Evolutionary conservation across 768 basidiomycete genomes (phyloP).

Genomic region (Kwoniella sp.): DNA sequence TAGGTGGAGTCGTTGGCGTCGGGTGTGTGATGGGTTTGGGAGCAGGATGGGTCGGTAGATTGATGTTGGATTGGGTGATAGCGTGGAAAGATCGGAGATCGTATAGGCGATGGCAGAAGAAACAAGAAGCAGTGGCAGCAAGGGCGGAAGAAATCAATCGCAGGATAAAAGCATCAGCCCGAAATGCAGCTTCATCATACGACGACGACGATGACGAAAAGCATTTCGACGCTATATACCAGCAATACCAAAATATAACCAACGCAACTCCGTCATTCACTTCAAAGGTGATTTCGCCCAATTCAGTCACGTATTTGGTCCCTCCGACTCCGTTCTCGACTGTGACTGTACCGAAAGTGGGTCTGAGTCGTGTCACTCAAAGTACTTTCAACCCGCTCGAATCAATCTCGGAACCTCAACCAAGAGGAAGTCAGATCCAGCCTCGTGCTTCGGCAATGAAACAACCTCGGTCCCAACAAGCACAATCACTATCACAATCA

Average conservation of each 20-base stretch:
- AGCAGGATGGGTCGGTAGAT: constrained; percentile 38
- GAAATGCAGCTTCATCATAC: neutral
- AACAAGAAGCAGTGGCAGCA: constrained; percentile 4
- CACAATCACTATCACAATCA: neutral
- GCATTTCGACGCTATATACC: neutral
- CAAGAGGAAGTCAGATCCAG: neutral
- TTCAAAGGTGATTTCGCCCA: neutral
- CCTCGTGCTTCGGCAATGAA: neutral
- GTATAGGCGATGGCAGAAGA: neutral
- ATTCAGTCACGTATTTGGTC: neutral
- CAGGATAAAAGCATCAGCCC: neutral
- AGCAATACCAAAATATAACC: neutral
- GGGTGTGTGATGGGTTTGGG: constrained; percentile 41
- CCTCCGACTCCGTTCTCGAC: no score
- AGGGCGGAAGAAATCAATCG: neutral
- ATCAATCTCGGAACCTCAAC: neutral
- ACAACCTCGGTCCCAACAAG: neutral
- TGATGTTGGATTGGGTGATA: constrained; percentile 30
- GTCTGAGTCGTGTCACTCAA: neutral
- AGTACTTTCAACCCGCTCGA: neutral
- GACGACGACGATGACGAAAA: neutral
- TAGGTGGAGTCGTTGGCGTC: constrained; percentile 36
- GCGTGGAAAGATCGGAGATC: constrained; percentile 8
- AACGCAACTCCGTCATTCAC: neutral
- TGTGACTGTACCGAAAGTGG: neutral